Evolutionary conservation across 495 filamentous ascomycete genomes (phyloP).

Genomic region (Aspergillus olivimuriae): DNA sequence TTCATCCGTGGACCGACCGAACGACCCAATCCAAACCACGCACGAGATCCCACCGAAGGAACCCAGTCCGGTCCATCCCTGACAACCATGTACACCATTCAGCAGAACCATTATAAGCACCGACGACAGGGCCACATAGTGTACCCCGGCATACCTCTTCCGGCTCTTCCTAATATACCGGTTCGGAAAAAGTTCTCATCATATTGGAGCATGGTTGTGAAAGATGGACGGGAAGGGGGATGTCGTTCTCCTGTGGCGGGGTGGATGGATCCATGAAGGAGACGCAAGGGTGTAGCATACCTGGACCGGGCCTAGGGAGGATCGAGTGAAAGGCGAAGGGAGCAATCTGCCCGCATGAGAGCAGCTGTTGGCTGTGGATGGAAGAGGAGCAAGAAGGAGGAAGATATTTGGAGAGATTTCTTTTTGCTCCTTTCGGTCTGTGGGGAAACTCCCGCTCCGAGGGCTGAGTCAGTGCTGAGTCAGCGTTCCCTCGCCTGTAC

Average conservation of each 20-base stretch:
- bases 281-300: background rate
- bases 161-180: constrained; percentile 48
- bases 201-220: constrained; percentile 21
- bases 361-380: background rate
- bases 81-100: constrained; percentile 18
- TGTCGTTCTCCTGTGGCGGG: background rate
- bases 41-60: too few species aligned
- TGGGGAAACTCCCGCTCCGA: background rate
- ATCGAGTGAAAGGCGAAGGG: too few species aligned
- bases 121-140: constrained; percentile 29
- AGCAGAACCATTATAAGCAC: constrained; percentile 50
- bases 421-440: background rate
- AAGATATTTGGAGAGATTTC: constrained; percentile 3
- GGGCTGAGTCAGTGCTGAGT: background rate
- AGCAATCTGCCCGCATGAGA: background rate
- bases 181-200: constrained; percentile 43
- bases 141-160: constrained; percentile 42
- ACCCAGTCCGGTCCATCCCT: too few species aligned
- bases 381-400: background rate
- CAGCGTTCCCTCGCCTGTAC: background rate
- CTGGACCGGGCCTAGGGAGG: too few species aligned
- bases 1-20: too few species aligned
- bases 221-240: constrained; percentile 3
- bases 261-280: background rate
- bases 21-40: too few species aligned